Evolutionary conservation across 306 rosid genomes (phyloP).

Genomic region (Cucumis melo): DNA sequence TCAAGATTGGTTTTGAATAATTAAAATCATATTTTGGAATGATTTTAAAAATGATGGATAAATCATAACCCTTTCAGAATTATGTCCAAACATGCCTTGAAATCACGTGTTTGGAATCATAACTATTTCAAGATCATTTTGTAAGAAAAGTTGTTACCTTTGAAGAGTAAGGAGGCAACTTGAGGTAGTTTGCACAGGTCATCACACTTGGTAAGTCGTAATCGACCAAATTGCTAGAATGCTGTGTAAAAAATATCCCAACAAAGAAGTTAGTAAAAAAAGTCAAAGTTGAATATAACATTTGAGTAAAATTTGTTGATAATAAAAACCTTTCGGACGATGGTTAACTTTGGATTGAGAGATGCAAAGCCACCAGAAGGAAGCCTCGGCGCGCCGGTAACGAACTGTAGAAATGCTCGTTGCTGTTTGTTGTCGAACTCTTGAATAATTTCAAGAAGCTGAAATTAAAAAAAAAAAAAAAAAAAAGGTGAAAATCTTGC

Average conservation of each 20-base stretch:
- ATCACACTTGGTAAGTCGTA: constrained; percentile 92
- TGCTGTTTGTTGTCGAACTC: constrained; percentile 53
- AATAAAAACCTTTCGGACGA: constrained; percentile 67
- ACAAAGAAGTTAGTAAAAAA: background rate
- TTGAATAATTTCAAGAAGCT: constrained; percentile 77
- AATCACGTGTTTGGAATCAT: too few relatives aligned
- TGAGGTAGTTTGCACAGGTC: constrained; percentile 98
- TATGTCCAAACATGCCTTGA: too few relatives aligned
- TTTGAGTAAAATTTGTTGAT: background rate
- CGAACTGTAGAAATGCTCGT: constrained; percentile 89
- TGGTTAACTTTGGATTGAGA: constrained; percentile 85
- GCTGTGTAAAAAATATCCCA: constrained; percentile 34
- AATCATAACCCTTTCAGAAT: too few relatives aligned
- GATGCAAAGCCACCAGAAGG: constrained; percentile 98
- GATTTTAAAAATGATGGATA: too few relatives aligned
- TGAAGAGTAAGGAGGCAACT: constrained; percentile 90
- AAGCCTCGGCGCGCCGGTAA: constrained; percentile 93
- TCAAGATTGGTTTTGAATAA: background rate
- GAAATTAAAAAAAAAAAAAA: constrained; percentile 18
- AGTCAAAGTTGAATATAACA: background rate
- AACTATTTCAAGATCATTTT: too few relatives aligned
- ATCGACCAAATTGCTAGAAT: constrained; percentile 51
- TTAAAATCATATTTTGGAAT: background rate
- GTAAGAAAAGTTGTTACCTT: constrained; percentile 28
- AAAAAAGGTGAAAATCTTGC: constrained; percentile 4